phyloP scores from a whole-genome alignment of 345 rosid species.

The Dimocarpus longan region DNA sequence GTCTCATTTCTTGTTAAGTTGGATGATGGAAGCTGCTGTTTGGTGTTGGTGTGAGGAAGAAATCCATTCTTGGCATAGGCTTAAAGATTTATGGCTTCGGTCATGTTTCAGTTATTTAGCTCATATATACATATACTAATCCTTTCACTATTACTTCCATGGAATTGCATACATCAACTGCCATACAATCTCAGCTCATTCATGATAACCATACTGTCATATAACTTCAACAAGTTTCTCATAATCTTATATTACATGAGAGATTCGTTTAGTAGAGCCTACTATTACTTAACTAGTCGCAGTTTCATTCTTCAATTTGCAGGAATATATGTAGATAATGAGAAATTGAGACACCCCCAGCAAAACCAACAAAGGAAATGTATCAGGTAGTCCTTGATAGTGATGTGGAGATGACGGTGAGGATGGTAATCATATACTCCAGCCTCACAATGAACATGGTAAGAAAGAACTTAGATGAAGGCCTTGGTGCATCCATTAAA shows the following conservation, averaged over 20 bases:
- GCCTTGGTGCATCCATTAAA: conserved; percentile 46
- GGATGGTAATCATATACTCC: conserved; percentile 48
- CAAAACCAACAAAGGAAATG: conserved; percentile 45
- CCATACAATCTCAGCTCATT: neutral
- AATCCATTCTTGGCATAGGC: conserved; percentile 49
- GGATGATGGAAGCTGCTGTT: conserved; percentile 48
- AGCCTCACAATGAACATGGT: conserved; percentile 51
- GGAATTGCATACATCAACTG: neutral
- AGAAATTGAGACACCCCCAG: conserved; percentile 41
- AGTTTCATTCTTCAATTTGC: conserved; percentile 20
- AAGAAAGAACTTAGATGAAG: conserved; percentile 39
- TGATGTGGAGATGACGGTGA: conserved; percentile 39
- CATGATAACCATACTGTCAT: neutral
- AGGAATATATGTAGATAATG: conserved; percentile 46
- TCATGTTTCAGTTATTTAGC: conserved; percentile 5
- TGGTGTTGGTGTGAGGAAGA: conserved; percentile 46
- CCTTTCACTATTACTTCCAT: neutral
- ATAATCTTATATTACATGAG: neutral
- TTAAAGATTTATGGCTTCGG: conserved; percentile 49
- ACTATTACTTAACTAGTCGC: neutral
- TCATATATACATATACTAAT: too few species aligned
- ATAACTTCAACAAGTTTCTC: neutral
- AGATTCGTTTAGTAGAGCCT: neutral
- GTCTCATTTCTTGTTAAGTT: conserved; percentile 47
- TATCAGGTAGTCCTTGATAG: conserved; percentile 44